Base-by-base conservation (phyloP, 768 basidiomycete genomes). In the Leccinum fibrillosum region DNA sequence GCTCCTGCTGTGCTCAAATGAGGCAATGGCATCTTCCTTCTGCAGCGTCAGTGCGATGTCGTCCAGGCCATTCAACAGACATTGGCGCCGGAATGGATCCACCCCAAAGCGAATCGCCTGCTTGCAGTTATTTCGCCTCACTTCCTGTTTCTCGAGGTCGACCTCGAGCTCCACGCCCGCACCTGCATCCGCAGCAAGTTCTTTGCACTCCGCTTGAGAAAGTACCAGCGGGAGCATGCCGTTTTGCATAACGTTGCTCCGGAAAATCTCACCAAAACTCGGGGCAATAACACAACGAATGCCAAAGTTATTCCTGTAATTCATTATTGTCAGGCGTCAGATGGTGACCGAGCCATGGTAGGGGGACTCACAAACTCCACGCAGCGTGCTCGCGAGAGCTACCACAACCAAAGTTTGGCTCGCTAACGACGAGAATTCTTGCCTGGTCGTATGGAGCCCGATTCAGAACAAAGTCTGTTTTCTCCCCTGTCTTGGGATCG, bases 11-110 rank as follows among this genome's bases (percentile, higher is more conserved):
- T 81, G 68, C 81, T 99, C 97, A 66, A 98, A 99, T 45, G 72
- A 64, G 58, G 80, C 78, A 62, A 99, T 97, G n/a, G 80, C 72
- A 10, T 76, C 76, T 32, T 79, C 85, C 71, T 86, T 87, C 72
- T 92, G 86, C 78, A 99, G 78, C 47, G 97, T 99, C 74, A 99
- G 78, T 45, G 89, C 94, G 62, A 99, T 96, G 68, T 98, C 97
- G 72, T 99, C 97, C 63, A 98, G 77, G 32, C 97, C 97, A 67
- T 99, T 94, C 75, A 99, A 72, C 72, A 99, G 76, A 72, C 97
- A 95, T 70, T 96, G 92, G 55, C 92, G 80, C 61, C 95, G 82
- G 89, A 98, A 99, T 0, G 88, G 76, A 74, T 99, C 97, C 51
- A 88, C 85, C 37, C 80, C 78, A 77, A 99, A 99, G 44, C 80